Percentiles rank a stretch among this genome's conserved stretches.
These are phyloP conservation scores for Harringtonia aguacate DNA, from an alignment of 2,329 filamentous ascomycete species.

Conservation along the genomic window DNA sequence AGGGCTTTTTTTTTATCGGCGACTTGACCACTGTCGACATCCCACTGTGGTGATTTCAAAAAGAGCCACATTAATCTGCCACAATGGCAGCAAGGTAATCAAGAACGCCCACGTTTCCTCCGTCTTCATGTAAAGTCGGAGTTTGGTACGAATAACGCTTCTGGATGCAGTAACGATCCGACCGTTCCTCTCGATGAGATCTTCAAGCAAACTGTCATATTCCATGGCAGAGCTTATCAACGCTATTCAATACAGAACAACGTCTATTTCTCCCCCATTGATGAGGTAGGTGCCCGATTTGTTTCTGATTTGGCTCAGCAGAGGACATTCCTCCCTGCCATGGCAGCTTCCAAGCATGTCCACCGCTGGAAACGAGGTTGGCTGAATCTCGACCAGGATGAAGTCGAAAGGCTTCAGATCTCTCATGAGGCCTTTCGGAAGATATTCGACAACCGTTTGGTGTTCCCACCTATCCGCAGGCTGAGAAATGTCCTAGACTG, in stretches of 20 bases:
- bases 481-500: slow-evolving; percentile 57
- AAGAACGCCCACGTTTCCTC: neutral
- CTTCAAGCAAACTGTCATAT: slow-evolving; percentile 46
- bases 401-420: slow-evolving; percentile 52
- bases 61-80: neutral
- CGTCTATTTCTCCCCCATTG: slow-evolving; percentile 58
- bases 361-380: neutral
- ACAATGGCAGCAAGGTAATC: slow-evolving; percentile 9
- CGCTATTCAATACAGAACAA: slow-evolving; percentile 53
- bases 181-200: slow-evolving; percentile 45
- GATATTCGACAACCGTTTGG: slow-evolving; percentile 55
- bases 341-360: neutral
- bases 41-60: neutral
- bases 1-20: neutral
- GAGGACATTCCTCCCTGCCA: no score
- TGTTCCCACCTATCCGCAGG: slow-evolving; percentile 56
- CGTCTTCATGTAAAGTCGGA: neutral
- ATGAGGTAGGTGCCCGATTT: slow-evolving; percentile 52
- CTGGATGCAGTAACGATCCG: slow-evolving; percentile 28
- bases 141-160: slow-evolving; percentile 8
- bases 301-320: neutral
- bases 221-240: slow-evolving; percentile 57
- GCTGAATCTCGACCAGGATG: slow-evolving; percentile 39
- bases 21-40: neutral
- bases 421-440: slow-evolving; percentile 52